Evolutionary conservation across 305 asterid genomes (phyloP).

Genomic region (Ilex paraguariensis): DNA sequence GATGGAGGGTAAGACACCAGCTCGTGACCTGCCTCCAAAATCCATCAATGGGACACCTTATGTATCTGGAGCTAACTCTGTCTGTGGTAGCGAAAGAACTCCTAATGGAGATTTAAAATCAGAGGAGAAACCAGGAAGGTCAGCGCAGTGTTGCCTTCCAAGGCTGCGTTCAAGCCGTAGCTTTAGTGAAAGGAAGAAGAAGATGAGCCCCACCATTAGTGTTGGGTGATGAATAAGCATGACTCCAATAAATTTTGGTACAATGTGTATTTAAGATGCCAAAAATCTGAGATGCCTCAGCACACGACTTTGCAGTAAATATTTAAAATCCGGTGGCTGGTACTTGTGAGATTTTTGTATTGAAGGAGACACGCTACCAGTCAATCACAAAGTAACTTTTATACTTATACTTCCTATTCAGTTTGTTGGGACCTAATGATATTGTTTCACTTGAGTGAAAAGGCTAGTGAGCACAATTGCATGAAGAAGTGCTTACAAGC

Average conservation of each 20-base stretch:
- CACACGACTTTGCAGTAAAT: background rate
- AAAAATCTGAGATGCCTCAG: too few relatives aligned
- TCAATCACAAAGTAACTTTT: too few relatives aligned
- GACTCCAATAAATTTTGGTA: too few relatives aligned
- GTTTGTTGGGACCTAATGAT: too few relatives aligned
- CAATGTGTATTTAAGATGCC: too few relatives aligned
- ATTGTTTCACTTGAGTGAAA: too few relatives aligned
- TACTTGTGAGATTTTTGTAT: too few relatives aligned
- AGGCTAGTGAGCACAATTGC: too few relatives aligned
- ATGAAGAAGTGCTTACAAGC: too few relatives aligned
- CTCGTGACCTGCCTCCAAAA: background rate
- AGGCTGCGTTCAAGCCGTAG: conserved; percentile 34
- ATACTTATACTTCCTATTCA: too few relatives aligned
- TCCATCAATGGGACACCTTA: background rate
- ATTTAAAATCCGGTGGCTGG: too few relatives aligned
- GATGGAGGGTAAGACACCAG: background rate
- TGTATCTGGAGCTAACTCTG: background rate
- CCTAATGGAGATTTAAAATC: background rate
- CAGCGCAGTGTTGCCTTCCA: conserved; percentile 44
- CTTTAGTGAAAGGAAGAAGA: conserved; percentile 31
- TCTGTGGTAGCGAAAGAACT: background rate
- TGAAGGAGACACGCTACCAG: too few relatives aligned
- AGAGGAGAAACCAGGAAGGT: conserved; percentile 13
- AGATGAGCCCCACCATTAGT: conserved; percentile 20
- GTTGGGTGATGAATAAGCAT: conserved; percentile 3